These are phyloP conservation scores for Draba incana DNA, from an alignment of 345 rosid species.

Conservation along the genomic window DNA sequence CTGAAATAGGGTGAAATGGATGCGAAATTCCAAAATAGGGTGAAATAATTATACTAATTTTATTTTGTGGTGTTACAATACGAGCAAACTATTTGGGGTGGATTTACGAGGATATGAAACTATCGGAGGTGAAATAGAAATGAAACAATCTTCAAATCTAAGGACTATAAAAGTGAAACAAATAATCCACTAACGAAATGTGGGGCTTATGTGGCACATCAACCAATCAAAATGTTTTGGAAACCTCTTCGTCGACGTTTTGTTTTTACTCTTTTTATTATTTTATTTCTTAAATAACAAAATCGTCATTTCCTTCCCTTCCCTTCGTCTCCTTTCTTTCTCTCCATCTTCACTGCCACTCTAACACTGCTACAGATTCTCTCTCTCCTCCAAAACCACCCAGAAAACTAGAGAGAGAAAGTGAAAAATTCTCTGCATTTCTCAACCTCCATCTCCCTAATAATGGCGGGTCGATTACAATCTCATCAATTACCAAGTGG, in stretches of 20 bases:
- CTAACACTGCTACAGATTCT: conserved; percentile 30
- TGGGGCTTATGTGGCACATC: conserved; percentile 15
- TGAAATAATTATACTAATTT: too few relatives aligned
- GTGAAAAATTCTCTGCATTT: background rate
- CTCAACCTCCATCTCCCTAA: conserved; percentile 12
- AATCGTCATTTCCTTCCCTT: fast-evolving
- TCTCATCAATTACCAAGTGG: conserved; percentile 93
- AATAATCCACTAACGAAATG: background rate
- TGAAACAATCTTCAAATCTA: background rate
- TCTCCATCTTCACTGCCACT: conserved; percentile 43
- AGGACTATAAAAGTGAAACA: conserved; percentile 1
- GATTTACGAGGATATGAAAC: too few relatives aligned
- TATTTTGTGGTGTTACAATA: too few relatives aligned
- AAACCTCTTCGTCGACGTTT: conserved; percentile 36
- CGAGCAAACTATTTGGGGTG: too few relatives aligned
- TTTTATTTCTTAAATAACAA: background rate
- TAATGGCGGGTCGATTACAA: conserved; percentile 88
- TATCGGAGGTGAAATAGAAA: too few relatives aligned
- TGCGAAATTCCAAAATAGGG: too few relatives aligned
- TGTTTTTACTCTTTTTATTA: background rate
- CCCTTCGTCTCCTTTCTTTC: background rate
- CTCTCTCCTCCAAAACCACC: conserved; percentile 15
- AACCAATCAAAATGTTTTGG: conserved; percentile 22
- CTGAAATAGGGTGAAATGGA: too few relatives aligned
- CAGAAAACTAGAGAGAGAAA: background rate